Base-by-base conservation (phyloP, 1,284 basidiomycete species). In the Sparassis latifolia region DNA sequence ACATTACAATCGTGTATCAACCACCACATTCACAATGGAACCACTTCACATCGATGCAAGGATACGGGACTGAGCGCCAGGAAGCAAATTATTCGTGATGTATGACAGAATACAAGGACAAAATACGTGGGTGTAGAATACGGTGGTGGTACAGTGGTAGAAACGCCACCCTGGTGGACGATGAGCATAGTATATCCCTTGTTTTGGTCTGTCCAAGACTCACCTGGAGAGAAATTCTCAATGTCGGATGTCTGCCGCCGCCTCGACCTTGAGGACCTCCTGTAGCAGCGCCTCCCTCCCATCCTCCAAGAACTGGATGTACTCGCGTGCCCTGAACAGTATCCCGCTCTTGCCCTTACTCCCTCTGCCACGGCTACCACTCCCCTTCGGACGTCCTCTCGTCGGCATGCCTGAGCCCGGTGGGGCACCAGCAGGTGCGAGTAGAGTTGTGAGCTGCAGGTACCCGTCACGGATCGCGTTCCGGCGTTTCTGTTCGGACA, bases 391-490 rank as follows among this genome's bases (percentile, higher is more conserved):
- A 33, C 88, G 69, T 1, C 87, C 87, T 44, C 87, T 71, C 2
- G 86, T 84, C 5, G 88, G 87, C 79, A 90, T 81, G 27, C 80
- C 81, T 33, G 85, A 76, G 2, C 78, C 74, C 33, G 80, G 76
- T 10, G 69, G 68, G 2, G 80, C 76, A 3, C 84, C 84, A 5
- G 83, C 79, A 28, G 87, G 85, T 0, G 89, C 84, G 47, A 92
- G 80, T 31, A 92, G 74, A 0, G 82, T 70, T 35, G 89, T 91
- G 41, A 94, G 71, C 61, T 89, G 82, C 10, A 91, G 86, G 69
- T 94, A 94, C 7, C 90, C 92, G 55, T 92, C 86, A 35, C 91
- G 82, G 58, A 94, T 94, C 44, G 90, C 89, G 55, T 92, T 92
- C 2, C 91, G 79, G 2, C 91, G 83, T 66, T 92, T 92, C 69